phyloP scores from a whole-genome alignment of 1,284 basidiomycete species.

The Ustilago trichophora region DNA sequence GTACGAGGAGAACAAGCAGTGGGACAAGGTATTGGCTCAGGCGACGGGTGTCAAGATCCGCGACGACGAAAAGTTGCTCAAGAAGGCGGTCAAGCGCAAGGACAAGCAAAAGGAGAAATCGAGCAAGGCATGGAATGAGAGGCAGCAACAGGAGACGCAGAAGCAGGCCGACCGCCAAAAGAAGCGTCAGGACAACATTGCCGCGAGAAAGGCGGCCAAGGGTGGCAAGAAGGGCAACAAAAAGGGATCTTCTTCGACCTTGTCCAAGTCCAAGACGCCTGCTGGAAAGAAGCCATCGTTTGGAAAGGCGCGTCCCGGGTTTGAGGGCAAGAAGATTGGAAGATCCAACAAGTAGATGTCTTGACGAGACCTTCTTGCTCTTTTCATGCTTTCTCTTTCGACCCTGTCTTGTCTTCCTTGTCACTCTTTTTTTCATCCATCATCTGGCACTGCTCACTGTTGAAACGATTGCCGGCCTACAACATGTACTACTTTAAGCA shows the following conservation, averaged over 20 bases:
- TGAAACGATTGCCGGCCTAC: too few relatives aligned
- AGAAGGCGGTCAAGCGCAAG: slow-evolving; percentile 60
- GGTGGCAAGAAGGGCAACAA: slow-evolving; percentile 46
- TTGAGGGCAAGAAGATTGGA: slow-evolving; percentile 56
- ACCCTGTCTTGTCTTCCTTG: not conserved
- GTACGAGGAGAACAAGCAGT: slow-evolving; percentile 52
- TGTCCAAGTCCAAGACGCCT: slow-evolving; percentile 35
- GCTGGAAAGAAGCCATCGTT: slow-evolving; percentile 33
- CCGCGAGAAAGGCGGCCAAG: slow-evolving; percentile 51
- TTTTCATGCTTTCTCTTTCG: not conserved
- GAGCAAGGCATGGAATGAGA: slow-evolving; percentile 58
- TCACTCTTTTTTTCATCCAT: not conserved
- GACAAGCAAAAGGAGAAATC: slow-evolving; percentile 63
- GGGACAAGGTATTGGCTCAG: slow-evolving; percentile 60
- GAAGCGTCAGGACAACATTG: slow-evolving; percentile 61
- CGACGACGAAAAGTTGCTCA: slow-evolving; percentile 62
- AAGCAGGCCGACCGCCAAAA: slow-evolving; percentile 58
- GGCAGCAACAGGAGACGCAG: slow-evolving; percentile 47
- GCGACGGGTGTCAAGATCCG: slow-evolving; percentile 63
- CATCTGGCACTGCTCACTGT: not conserved
- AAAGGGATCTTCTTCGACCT: slow-evolving; percentile 22
- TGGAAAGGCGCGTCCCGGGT: slow-evolving; percentile 56
- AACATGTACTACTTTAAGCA: not conserved
- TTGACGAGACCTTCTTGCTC: not conserved
- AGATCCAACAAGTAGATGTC: slow-evolving; percentile 30